Percentiles rank a stretch among this genome's conserved stretches.
phyloP scores from a whole-genome alignment of 2,329 filamentous ascomycete species.

The Colletotrichum truncatum region DNA sequence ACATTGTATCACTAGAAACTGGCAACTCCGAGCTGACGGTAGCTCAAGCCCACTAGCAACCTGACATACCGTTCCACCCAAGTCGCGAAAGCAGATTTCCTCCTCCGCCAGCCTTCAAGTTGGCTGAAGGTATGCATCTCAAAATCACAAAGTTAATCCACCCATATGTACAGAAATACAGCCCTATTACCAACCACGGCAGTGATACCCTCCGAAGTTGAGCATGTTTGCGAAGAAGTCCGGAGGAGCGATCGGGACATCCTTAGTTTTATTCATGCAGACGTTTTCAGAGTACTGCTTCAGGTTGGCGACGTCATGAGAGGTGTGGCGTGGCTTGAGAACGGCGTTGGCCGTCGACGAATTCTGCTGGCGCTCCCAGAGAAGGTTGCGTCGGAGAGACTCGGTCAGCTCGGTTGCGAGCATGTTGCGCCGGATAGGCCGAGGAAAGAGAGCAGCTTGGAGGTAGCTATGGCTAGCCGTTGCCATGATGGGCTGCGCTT shows the following conservation, averaged over 20 bases:
- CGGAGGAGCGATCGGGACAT: slow-evolving; percentile 77
- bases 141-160: too few relatives aligned
- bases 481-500: slow-evolving; percentile 80
- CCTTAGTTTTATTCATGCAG: slow-evolving; percentile 68
- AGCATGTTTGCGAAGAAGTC: slow-evolving; percentile 82
- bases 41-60: too few relatives aligned
- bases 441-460: slow-evolving; percentile 84
- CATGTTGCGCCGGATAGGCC: slow-evolving; percentile 95
- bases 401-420: slow-evolving; percentile 93
- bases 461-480: slow-evolving; percentile 68
- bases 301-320: slow-evolving; percentile 89
- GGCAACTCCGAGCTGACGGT: too few relatives aligned
- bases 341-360: slow-evolving; percentile 88
- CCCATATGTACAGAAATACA: too few relatives aligned
- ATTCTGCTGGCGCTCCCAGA: slow-evolving; percentile 97
- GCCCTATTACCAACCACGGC: slow-evolving; percentile 78
- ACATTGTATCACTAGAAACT: too few relatives aligned
- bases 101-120: too few relatives aligned
- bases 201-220: slow-evolving; percentile 76
- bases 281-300: slow-evolving; percentile 79
- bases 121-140: too few relatives aligned
- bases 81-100: too few relatives aligned
- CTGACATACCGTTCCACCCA: too few relatives aligned
- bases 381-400: slow-evolving; percentile 87
- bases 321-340: slow-evolving; percentile 88